phyloP scores from a whole-genome alignment of 345 rosid genomes.

The Barbarea vulgaris region DNA sequence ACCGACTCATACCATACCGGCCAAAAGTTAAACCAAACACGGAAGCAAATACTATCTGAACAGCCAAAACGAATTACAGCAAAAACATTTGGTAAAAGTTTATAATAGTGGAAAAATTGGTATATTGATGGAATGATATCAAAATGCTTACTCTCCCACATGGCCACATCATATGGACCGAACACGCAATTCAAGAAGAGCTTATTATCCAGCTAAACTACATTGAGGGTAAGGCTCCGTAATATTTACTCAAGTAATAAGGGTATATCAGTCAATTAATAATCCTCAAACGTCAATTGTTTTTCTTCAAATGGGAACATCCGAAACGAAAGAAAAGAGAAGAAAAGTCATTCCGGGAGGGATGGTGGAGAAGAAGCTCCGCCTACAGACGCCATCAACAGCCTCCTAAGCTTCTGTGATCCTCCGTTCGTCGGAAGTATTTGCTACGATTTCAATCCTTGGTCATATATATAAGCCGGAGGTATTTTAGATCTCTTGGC shows the following conservation, averaged over 20 bases:
- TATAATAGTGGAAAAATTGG: background rate
- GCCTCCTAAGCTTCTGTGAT: constrained; percentile 12
- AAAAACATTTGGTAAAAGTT: background rate
- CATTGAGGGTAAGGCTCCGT: background rate
- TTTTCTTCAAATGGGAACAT: constrained; percentile 19
- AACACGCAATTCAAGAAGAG: constrained; percentile 40
- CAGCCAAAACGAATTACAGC: background rate
- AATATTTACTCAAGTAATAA: background rate
- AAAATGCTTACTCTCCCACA: background rate
- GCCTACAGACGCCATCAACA: constrained; percentile 6
- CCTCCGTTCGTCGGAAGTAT: background rate
- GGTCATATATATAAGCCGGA: background rate
- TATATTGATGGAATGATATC: background rate
- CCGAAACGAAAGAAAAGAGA: background rate
- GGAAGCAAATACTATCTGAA: background rate
- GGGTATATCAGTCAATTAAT: constrained; percentile 24
- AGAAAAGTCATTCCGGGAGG: background rate
- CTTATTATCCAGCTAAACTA: constrained; percentile 23
- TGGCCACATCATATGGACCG: background rate
- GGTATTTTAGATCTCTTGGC: constrained; percentile 22
- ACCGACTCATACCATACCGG: background rate
- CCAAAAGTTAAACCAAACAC: background rate
- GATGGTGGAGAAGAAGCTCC: constrained; percentile 27
- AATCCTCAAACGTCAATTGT: constrained; percentile 7
- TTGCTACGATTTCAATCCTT: background rate